phyloP scores from a whole-genome alignment of 345 rosid genomes.

The Pugionium cornutum region DNA sequence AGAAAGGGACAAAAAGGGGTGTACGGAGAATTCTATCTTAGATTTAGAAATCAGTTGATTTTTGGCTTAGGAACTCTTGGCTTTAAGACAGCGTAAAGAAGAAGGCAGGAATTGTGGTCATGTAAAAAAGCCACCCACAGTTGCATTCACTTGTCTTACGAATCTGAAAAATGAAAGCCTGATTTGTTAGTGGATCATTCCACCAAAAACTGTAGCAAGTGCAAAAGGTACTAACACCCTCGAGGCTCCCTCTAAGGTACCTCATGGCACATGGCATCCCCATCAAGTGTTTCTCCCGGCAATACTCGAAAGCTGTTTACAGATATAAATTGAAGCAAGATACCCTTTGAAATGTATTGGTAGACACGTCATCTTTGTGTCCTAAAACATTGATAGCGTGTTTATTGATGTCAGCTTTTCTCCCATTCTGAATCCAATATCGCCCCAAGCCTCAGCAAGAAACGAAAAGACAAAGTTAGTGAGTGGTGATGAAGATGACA shows the following conservation, averaged over 20 bases:
- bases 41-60: slow-evolving; percentile 60
- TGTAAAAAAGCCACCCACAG: slow-evolving; percentile 64
- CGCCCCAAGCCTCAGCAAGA: slow-evolving; percentile 48
- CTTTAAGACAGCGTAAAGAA: slow-evolving; percentile 65
- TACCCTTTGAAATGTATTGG: slow-evolving; percentile 29
- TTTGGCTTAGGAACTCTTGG: slow-evolving; percentile 90
- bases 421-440: slow-evolving; percentile 56
- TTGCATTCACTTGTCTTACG: slow-evolving; percentile 74
- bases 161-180: slow-evolving; percentile 51
- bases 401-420: slow-evolving; percentile 82
- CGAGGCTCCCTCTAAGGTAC: slow-evolving; percentile 77
- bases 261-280: slow-evolving; percentile 77
- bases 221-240: slow-evolving; percentile 49
- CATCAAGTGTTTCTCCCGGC: slow-evolving; percentile 74
- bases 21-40: not conserved
- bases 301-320: slow-evolving; percentile 69
- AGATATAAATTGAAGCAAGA: slow-evolving; percentile 1
- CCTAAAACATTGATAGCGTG: slow-evolving; percentile 76
- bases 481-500: slow-evolving; percentile 37
- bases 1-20: not conserved
- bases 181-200: slow-evolving; percentile 11
- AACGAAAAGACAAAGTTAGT: slow-evolving; percentile 54
- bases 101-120: slow-evolving; percentile 82
- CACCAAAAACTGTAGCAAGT: not conserved
- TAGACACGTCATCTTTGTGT: slow-evolving; percentile 69